Base-by-base conservation (phyloP, 148 eudicot genomes). In the Persicaria tinctoria region DNA sequence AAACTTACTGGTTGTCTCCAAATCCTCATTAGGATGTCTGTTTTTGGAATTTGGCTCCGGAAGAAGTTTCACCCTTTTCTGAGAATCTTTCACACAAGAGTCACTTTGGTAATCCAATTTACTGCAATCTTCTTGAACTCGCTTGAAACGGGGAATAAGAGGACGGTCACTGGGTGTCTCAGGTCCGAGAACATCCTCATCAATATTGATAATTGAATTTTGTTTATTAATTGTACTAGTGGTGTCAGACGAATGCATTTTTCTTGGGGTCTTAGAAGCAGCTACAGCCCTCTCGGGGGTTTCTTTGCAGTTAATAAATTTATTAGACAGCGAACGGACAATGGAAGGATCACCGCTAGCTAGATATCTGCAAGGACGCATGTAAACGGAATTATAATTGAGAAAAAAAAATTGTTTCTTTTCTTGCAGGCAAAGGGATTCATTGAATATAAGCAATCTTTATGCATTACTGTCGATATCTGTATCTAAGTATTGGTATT, bases 101-200 rank as follows among this genome's bases (percentile, higher is more conserved):
- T 83, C 79, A 72, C 46, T 81, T 57, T 12, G 78, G 18, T 75
- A 82, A 74, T 80, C 84, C 71, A 76, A 69, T 45, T 74, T 79
- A 77, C 71, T 82, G 73, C 77, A 77, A 59, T 86, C 88, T 79
- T 95, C 97, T 74, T 90, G 93, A 57, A 90, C 79, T 79, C 97
- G 83, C 86, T 95, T 95, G 73, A 87, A 74, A 41, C 96, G 86
- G 47, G 97, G 93, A 76, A 90, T 89, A 75, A 90, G 82, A 12
- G 97, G 93, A 68, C 83, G 85, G 80, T 75, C 77, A 45, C 87
- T 87, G n/a, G 91, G 88, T 77, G 94, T 87, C 71, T 92, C 96
- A 75, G 96, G 92, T 77, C 84, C 84, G 48, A 71, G 76, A 80
- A 75, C 78, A 76, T 81, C 80, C 49, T 77, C 82, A 49, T 87